phyloP scores from a whole-genome alignment of 495 filamentous ascomycete species.

The Tetracladium marchalianum region DNA sequence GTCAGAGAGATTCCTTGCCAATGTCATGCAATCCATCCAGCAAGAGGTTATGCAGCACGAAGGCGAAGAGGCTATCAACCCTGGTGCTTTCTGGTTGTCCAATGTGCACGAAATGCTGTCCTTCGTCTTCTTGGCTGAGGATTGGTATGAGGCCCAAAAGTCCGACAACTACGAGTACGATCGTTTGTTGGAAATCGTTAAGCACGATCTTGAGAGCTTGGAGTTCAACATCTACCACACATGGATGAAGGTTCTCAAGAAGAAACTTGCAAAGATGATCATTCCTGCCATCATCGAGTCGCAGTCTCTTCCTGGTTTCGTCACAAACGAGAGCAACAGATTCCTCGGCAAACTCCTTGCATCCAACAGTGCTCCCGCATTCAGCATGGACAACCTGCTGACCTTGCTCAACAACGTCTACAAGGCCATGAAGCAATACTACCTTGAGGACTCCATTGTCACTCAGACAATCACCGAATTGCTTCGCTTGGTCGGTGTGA shows the following conservation, averaged over 20 bases:
- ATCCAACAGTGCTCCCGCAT: conserved; percentile 77
- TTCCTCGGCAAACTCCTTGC: conserved; percentile 96
- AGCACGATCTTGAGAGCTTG: conserved; percentile 94
- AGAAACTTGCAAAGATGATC: conserved; percentile 98
- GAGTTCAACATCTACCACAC: conserved; percentile 99
- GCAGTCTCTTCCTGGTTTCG: conserved; percentile 94
- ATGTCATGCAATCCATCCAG: conserved; percentile 99
- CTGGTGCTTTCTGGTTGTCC: conserved; percentile 96
- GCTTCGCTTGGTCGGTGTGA: conserved; percentile 87
- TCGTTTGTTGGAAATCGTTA: conserved; percentile 93
- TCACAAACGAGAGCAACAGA: conserved; percentile 94
- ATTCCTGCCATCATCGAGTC: conserved; percentile 98
- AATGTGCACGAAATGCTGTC: conserved; percentile 99
- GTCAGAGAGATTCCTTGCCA: conserved; percentile 95
- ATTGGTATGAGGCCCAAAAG: conserved; percentile 99
- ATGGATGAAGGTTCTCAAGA: conserved; percentile 99
- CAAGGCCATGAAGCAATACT: conserved; percentile 97
- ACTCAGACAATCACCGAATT: conserved; percentile 93
- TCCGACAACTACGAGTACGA: conserved; percentile 99
- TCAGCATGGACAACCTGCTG: conserved; percentile 98
- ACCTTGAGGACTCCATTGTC: conserved; percentile 90
- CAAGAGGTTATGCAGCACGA: conserved; percentile 99
- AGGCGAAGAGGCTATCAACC: conserved; percentile 93
- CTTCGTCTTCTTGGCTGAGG: conserved; percentile 97
- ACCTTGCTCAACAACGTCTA: conserved; percentile 94